phyloP scores from a whole-genome alignment of 2,329 filamentous ascomycete species.

The Penicillium italicum region DNA sequence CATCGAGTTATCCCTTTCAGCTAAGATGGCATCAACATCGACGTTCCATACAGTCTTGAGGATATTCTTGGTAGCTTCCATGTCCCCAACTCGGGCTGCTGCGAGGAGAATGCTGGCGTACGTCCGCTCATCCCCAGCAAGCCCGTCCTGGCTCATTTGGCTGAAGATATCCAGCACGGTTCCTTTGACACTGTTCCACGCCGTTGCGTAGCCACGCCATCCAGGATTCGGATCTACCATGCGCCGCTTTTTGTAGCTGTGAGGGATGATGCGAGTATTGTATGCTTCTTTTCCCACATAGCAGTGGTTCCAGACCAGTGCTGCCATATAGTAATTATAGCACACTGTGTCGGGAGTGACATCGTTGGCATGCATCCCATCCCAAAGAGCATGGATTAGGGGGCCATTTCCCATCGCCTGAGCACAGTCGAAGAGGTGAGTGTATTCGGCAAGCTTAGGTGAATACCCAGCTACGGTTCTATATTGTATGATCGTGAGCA shows the following conservation, averaged over 20 bases:
- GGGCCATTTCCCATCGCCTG: conserved; percentile 45
- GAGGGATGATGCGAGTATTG: conserved; percentile 35
- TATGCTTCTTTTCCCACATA: conserved; percentile 42
- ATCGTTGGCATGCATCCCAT: conserved; percentile 17
- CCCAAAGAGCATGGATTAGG: conserved; percentile 48
- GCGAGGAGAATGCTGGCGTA: conserved; percentile 54
- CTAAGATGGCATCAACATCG: conserved; percentile 44
- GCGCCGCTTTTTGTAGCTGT: conserved; percentile 30
- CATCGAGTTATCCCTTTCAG: conserved; percentile 30
- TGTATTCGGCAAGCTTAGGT: conserved; percentile 50
- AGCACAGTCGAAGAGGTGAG: conserved; percentile 52
- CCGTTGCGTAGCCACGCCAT: conserved; percentile 33
- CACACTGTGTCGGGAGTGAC: conserved; percentile 48
- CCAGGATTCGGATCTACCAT: conserved; percentile 14
- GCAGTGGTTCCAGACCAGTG: conserved; percentile 46
- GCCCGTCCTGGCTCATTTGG: conserved; percentile 46
- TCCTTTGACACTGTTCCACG: conserved; percentile 31
- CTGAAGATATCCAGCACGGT: conserved; percentile 44
- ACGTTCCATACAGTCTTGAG: conserved; percentile 55
- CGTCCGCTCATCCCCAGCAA: conserved; percentile 50
- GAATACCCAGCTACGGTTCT: conserved; percentile 36
- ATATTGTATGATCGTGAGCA: conserved; percentile 38
- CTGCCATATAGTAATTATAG: conserved; percentile 55
- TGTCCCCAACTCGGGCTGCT: conserved; percentile 51
- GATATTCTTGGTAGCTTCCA: conserved; percentile 46